A percentile compares a stretch with the other conserved stretches of the same genome.
phyloP scores from a whole-genome alignment of 2,329 filamentous ascomycete genomes.

The Ophiocordyceps camponoti-saundersi region DNA sequence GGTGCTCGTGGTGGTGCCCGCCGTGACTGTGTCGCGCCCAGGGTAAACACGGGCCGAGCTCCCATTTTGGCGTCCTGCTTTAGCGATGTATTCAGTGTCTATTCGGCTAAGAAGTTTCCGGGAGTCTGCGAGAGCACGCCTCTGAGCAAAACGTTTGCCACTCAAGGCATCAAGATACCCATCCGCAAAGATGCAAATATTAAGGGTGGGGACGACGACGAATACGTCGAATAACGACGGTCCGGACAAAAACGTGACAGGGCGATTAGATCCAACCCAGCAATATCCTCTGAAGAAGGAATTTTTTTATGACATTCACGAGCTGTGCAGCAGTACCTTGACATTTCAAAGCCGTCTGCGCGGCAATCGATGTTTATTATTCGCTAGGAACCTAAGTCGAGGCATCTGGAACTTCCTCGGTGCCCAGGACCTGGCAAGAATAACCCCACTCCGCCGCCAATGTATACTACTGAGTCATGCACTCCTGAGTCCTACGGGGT shows the following conservation, averaged over 20 bases:
- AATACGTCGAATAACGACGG: constrained; percentile 15
- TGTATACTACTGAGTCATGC: too few relatives aligned
- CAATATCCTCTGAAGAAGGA: background rate
- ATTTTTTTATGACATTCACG: too few relatives aligned
- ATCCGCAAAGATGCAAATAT: constrained; percentile 69
- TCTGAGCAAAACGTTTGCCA: constrained; percentile 82
- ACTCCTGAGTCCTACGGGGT: too few relatives aligned
- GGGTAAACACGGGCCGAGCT: constrained; percentile 56
- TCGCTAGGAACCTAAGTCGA: too few relatives aligned
- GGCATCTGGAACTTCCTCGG: too few relatives aligned
- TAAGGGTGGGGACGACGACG: constrained; percentile 35
- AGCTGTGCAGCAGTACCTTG: too few relatives aligned
- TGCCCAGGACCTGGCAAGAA: too few relatives aligned
- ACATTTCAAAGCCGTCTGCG: too few relatives aligned
- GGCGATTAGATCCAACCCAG: background rate
- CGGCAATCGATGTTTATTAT: too few relatives aligned
- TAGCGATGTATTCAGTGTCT: constrained; percentile 82
- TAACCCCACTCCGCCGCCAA: too few relatives aligned
- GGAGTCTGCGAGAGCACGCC: constrained; percentile 89
- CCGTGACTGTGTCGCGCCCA: constrained; percentile 20
- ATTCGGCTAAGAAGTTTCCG: constrained; percentile 94
- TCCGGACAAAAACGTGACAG: background rate
- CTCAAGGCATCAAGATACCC: constrained; percentile 91
- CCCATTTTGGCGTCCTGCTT: constrained; percentile 75
- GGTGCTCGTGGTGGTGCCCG: constrained; percentile 29